These are phyloP conservation scores for Sanguinoderma infundibulare DNA, from an alignment of 1,284 basidiomycete species.

Conservation along the genomic window DNA sequence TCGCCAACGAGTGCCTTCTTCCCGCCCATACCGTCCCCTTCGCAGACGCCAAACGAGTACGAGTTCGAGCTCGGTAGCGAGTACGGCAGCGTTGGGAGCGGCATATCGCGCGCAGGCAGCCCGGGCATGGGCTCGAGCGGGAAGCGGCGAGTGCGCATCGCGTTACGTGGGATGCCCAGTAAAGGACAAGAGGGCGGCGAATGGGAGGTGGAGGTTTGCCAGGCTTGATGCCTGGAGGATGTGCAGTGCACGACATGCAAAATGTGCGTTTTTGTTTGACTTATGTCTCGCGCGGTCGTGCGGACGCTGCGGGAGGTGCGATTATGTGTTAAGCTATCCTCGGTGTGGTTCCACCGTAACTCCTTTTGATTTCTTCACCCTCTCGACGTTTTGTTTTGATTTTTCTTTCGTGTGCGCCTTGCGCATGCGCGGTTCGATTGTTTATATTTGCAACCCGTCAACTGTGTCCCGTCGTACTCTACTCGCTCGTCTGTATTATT, in stretches of 20 bases:
- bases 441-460: constrained; percentile 5
- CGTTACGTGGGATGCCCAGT: constrained; percentile 63
- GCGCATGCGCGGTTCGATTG: background rate
- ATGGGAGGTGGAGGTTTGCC: constrained; percentile 76
- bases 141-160: constrained; percentile 58
- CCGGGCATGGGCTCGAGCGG: constrained; percentile 26
- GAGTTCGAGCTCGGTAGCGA: constrained; percentile 32
- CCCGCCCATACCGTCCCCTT: constrained; percentile 31
- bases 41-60: constrained; percentile 26
- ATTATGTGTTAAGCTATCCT: constrained; percentile 25
- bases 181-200: constrained; percentile 67
- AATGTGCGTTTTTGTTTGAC: background rate
- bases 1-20: constrained; percentile 23
- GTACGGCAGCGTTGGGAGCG: constrained; percentile 28
- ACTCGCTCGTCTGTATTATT: constrained; percentile 27
- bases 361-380: constrained; percentile 4
- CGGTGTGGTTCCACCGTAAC: constrained; percentile 20
- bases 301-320: constrained; percentile 18
- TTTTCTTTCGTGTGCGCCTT: background rate
- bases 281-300: constrained; percentile 15
- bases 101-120: constrained; percentile 29
- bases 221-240: constrained; percentile 34
- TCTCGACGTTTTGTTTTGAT: background rate
- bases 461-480: constrained; percentile 15
- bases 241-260: constrained; percentile 2